These are phyloP conservation scores for Macrolepiota dolichaula DNA, from an alignment of 768 basidiomycete species.

Conservation along the genomic window DNA sequence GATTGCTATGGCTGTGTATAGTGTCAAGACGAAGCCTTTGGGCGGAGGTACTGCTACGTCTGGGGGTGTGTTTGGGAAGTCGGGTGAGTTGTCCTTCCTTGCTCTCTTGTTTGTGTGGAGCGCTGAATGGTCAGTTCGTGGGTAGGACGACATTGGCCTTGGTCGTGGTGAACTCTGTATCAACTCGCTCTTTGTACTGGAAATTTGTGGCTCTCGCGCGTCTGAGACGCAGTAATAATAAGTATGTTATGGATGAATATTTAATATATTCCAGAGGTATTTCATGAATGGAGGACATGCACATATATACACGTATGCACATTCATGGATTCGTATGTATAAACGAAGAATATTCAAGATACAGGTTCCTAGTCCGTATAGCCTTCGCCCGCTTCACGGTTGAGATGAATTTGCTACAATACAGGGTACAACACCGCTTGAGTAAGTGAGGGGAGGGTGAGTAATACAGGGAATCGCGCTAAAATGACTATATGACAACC, in stretches of 20 bases:
- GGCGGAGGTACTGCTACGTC: conserved; percentile 12
- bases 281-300: not conserved
- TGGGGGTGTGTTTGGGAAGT: conserved; percentile 15
- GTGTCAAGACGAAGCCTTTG: conserved; percentile 23
- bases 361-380: no score
- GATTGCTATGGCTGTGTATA: conserved; percentile 64
- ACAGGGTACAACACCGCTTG: no score
- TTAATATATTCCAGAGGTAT: not conserved
- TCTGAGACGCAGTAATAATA: not conserved
- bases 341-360: no score
- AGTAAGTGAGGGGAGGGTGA: no score
- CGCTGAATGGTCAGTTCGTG: not conserved
- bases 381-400: no score
- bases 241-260: not conserved
- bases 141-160: conserved; percentile 5
- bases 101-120: not conserved
- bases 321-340: no score
- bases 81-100: not conserved
- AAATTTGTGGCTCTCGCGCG: not conserved
- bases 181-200: not conserved
- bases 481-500: no score
- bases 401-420: no score
- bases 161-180: not conserved
- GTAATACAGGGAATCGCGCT: no score
- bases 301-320: no score